Conservation (phyloP, 768 basidiomycete species). For the Agrocybe chaxingu region DNA sequence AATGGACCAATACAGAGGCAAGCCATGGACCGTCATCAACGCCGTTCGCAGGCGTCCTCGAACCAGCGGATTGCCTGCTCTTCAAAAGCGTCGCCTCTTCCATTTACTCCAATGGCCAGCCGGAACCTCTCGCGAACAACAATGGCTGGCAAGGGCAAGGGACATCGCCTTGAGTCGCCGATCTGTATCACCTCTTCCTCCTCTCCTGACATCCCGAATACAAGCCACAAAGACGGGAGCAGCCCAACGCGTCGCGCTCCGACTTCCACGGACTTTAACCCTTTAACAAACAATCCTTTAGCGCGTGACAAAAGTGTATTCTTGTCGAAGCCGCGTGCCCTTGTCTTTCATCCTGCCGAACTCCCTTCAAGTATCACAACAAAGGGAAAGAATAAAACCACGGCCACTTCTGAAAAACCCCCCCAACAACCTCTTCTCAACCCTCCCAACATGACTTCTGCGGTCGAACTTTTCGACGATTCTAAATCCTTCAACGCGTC, state of each 20-base stretch:
- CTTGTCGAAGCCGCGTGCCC: constrained; percentile 4
- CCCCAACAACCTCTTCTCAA: no score
- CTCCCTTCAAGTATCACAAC: not conserved
- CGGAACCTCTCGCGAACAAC: not conserved
- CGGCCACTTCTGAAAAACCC: not conserved
- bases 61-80: no score
- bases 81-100: not conserved
- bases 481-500: no score
- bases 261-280: not conserved
- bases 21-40: not conserved
- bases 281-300: not conserved
- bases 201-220: constrained; percentile 8
- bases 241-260: no score
- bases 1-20: not conserved
- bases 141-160: not conserved
- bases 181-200: constrained; percentile 19
- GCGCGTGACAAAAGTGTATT: not conserved
- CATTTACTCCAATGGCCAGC: not conserved
- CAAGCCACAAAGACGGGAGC: not conserved
- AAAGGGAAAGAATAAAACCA: not conserved
- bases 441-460: no score
- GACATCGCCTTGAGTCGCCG: constrained; percentile 19
- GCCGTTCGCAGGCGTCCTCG: not conserved
- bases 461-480: no score
- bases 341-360: not conserved